Percentiles rank a stretch among this genome's conserved stretches.
Conservation (phyloP, 2,329 filamentous ascomycete species). For the Beauveria scarabaeidicola region DNA sequence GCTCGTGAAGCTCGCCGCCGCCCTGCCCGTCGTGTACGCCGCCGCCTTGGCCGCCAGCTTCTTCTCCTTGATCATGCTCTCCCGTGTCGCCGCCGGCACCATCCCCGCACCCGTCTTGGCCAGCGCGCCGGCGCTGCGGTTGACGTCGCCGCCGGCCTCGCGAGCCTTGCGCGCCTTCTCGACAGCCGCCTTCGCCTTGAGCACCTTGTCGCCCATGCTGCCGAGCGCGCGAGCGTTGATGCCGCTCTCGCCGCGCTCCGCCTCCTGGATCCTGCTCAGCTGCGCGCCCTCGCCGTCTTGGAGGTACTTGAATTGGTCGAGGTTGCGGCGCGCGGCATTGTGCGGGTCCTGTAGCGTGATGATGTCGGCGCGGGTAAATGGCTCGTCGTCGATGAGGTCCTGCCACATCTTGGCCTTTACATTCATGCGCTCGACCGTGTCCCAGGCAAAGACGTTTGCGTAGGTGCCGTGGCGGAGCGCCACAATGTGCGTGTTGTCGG, state of each 20-base stretch:
- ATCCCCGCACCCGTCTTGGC: constrained; percentile 23
- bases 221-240: constrained; percentile 78
- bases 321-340: constrained; percentile 71
- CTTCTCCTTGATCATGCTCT: constrained; percentile 41
- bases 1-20: constrained; percentile 90
- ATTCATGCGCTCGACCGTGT: constrained; percentile 91
- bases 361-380: constrained; percentile 84
- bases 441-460: constrained; percentile 93
- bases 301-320: constrained; percentile 82
- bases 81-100: constrained; percentile 21
- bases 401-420: constrained; percentile 95
- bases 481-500: constrained; percentile 95
- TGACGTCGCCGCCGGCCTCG: constrained; percentile 49
- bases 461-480: constrained; percentile 71
- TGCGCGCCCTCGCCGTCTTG: constrained; percentile 68
- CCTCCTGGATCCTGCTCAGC: constrained; percentile 60
- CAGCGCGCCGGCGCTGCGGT: constrained; percentile 40
- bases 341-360: constrained; percentile 95
- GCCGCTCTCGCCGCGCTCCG: constrained; percentile 54
- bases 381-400: constrained; percentile 78
- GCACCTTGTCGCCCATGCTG: constrained; percentile 68
- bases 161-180: constrained; percentile 76
- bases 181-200: constrained; percentile 89
- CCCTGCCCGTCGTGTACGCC: constrained; percentile 78
- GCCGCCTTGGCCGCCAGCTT: constrained; percentile 75